phyloP scores from a whole-genome alignment of 768 basidiomycete species.

The Dioszegia crocea region DNA sequence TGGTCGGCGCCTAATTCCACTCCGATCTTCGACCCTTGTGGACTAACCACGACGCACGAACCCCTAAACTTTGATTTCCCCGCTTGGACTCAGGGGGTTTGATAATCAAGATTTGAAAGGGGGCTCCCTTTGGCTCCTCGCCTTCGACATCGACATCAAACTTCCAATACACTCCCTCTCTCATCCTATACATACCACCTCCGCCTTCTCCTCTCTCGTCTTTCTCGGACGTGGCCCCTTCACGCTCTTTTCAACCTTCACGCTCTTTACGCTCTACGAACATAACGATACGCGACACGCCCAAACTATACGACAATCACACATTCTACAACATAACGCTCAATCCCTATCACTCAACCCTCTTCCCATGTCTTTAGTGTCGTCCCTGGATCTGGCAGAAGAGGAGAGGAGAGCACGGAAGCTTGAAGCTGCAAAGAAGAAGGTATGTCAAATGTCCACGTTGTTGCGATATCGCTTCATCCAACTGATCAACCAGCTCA shows the following conservation, averaged over 20 bases:
- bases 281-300: not conserved
- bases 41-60: too few species aligned
- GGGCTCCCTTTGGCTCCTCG: too few species aligned
- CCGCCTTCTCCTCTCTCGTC: not conserved
- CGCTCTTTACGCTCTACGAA: conserved; percentile 10
- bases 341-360: not conserved
- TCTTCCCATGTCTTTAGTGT: not conserved
- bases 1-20: too few species aligned
- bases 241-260: not conserved
- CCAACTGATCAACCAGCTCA: conserved; percentile 17
- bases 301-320: not conserved
- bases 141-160: too few species aligned
- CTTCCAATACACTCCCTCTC: too few species aligned
- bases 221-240: not conserved
- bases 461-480: too few species aligned
- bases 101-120: too few species aligned
- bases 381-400: not conserved
- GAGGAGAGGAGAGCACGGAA: conserved; percentile 24
- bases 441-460: too few species aligned
- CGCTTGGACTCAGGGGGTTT: too few species aligned
- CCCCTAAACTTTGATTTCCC: too few species aligned
- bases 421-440: conserved; percentile 33
- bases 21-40: too few species aligned
- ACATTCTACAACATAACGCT: not conserved
- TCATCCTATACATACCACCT: not conserved